Conservation (phyloP, 78 protist genomes). For the Blattamonas nauphoetae region DNA sequence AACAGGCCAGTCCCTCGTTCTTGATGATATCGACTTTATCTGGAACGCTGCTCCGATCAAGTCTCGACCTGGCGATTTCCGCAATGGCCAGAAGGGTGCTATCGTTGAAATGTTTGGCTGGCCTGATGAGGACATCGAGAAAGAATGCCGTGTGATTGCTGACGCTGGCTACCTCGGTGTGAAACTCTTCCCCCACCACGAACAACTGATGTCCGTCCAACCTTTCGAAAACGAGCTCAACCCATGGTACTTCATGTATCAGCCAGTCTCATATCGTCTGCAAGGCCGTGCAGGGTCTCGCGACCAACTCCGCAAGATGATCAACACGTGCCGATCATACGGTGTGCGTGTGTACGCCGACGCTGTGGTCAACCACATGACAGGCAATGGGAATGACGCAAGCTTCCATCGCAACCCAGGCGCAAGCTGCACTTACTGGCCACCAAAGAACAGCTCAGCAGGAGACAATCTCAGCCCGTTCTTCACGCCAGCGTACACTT, state of each 20-base stretch:
- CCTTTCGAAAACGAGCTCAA: constrained; percentile 37
- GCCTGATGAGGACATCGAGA: constrained; percentile 48
- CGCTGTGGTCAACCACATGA: constrained; percentile 61
- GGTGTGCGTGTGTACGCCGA: constrained; percentile 54
- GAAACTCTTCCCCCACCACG: constrained; percentile 50
- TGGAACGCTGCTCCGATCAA: no score
- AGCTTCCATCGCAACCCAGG: constrained; percentile 14
- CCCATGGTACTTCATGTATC: constrained; percentile 56
- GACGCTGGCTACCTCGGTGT: constrained; percentile 42
- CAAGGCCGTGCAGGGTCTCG: constrained; percentile 45
- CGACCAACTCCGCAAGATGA: constrained; percentile 21
- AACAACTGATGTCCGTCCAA: constrained; percentile 36
- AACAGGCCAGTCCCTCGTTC: background rate
- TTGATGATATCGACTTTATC: no score
- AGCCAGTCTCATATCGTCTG: constrained; percentile 44
- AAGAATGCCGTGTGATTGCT: constrained; percentile 45
- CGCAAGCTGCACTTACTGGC: constrained; percentile 35
- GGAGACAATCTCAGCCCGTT: constrained; percentile 10
- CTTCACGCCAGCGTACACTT: constrained; percentile 28
- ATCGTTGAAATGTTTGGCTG: constrained; percentile 15
- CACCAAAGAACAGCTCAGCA: constrained; percentile 26
- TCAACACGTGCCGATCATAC: constrained; percentile 29
- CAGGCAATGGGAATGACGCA: constrained; percentile 58
- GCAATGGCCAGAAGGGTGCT: no score
- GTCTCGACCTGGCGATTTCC: no score